These are phyloP conservation scores for Nigrospora sphaerica DNA, from an alignment of 2,329 filamentous ascomycete genomes.

Conservation along the genomic window DNA sequence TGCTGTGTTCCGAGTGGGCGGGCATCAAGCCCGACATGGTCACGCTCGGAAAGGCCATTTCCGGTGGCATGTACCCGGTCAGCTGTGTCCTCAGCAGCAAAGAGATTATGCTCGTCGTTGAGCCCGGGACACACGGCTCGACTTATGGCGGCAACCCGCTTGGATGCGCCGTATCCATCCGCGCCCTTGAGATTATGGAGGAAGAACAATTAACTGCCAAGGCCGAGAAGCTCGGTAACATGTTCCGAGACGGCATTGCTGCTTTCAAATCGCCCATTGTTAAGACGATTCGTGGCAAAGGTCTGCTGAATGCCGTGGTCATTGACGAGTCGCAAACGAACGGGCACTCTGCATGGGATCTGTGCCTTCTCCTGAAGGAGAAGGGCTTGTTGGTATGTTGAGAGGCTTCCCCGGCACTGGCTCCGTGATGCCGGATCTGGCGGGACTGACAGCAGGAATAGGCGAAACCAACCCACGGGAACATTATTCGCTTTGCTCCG, in stretches of 20 bases:
- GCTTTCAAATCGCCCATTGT: slow-evolving; percentile 76
- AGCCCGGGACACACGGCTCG: slow-evolving; percentile 93
- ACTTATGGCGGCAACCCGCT: slow-evolving; percentile 98
- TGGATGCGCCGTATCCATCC: slow-evolving; percentile 90
- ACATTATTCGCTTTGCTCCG: slow-evolving; percentile 97
- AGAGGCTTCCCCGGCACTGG: too few species aligned
- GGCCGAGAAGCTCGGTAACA: slow-evolving; percentile 70
- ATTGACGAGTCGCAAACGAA: slow-evolving; percentile 85
- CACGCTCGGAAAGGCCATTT: slow-evolving; percentile 93
- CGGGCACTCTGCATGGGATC: slow-evolving; percentile 88
- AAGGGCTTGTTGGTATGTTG: slow-evolving; percentile 81
- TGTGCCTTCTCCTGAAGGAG: slow-evolving; percentile 90
- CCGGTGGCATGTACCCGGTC: slow-evolving; percentile 98
- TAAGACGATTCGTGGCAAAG: slow-evolving; percentile 79
- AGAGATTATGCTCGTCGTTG: slow-evolving; percentile 91
- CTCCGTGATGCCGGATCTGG: too few species aligned
- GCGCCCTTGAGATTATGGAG: slow-evolving; percentile 85
- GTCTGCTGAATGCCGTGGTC: slow-evolving; percentile 88
- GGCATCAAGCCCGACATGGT: slow-evolving; percentile 94
- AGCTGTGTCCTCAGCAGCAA: slow-evolving; percentile 82
- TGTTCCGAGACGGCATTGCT: slow-evolving; percentile 74
- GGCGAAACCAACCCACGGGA: slow-evolving; percentile 97
- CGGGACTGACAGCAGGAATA: slow-evolving; percentile 24
- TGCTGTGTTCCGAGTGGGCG: slow-evolving; percentile 92
- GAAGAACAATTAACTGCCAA: slow-evolving; percentile 84